These are phyloP conservation scores for Boletus insuetus DNA, from an alignment of 768 basidiomycete species.

Conservation along the genomic window DNA sequence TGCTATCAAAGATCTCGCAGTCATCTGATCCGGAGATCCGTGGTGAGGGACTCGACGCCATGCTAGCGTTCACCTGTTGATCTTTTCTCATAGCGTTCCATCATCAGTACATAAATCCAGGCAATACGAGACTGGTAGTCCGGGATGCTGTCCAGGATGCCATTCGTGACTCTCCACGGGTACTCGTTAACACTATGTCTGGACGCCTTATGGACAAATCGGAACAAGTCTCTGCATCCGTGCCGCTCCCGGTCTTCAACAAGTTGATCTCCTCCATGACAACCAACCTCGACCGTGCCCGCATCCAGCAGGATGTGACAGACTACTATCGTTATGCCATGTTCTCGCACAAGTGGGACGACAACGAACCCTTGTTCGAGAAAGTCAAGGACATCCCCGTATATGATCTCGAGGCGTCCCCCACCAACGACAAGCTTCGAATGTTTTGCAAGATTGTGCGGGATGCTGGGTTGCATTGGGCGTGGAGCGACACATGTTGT, in stretches of 20 bases:
- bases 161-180: background rate
- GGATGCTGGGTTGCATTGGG: background rate
- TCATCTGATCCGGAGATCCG: background rate
- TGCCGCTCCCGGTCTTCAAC: background rate
- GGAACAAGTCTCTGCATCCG: background rate
- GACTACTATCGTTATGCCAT: background rate
- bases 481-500: background rate
- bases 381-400: background rate
- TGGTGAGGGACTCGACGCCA: background rate
- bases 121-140: background rate
- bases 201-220: background rate
- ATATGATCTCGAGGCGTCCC: background rate
- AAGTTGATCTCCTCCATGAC: background rate
- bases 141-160: background rate
- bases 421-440: background rate
- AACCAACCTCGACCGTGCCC: background rate
- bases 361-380: background rate
- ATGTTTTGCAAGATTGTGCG: background rate
- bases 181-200: background rate
- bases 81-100: background rate
- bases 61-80: background rate
- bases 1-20: background rate
- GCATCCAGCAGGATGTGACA: background rate
- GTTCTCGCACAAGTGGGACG: constrained; percentile 1
- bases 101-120: background rate